These are phyloP conservation scores for Talaromyces piceae DNA, from an alignment of 2,329 filamentous ascomycete genomes.

Conservation along the genomic window DNA sequence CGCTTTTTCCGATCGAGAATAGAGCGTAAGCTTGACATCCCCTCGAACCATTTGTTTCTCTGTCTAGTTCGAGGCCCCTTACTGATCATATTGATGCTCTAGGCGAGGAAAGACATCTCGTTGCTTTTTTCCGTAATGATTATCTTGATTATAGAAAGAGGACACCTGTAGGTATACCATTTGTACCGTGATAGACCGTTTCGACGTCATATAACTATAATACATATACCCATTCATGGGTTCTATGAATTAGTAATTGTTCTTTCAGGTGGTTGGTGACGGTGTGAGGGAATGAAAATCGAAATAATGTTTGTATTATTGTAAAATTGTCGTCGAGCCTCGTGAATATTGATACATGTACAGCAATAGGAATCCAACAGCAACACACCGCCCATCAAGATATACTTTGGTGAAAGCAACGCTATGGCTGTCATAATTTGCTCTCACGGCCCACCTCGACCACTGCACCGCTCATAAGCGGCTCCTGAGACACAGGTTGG, in stretches of 20 bases:
- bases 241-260: no score
- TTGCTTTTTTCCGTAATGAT: slow-evolving; percentile 75
- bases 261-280: no score
- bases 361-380: neutral
- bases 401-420: neutral
- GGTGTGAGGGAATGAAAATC: no score
- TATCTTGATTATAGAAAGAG: slow-evolving; percentile 66
- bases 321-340: neutral
- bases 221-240: no score
- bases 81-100: slow-evolving; percentile 1
- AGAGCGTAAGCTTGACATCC: slow-evolving; percentile 41
- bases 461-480: slow-evolving; percentile 52
- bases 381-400: neutral
- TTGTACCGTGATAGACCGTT: slow-evolving; percentile 44
- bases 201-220: neutral
- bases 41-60: neutral
- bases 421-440: slow-evolving; percentile 38
- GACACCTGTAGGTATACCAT: slow-evolving; percentile 74
- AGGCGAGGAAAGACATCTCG: slow-evolving; percentile 71
- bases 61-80: neutral
- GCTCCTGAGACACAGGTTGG: slow-evolving; percentile 40
- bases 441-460: slow-evolving; percentile 31
- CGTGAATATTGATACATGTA: neutral
- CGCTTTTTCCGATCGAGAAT: slow-evolving; percentile 74
- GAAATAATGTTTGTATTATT: no score